Evolutionary conservation across 768 basidiomycete genomes (phyloP).

Genomic region (Boletus sensibilis): DNA sequence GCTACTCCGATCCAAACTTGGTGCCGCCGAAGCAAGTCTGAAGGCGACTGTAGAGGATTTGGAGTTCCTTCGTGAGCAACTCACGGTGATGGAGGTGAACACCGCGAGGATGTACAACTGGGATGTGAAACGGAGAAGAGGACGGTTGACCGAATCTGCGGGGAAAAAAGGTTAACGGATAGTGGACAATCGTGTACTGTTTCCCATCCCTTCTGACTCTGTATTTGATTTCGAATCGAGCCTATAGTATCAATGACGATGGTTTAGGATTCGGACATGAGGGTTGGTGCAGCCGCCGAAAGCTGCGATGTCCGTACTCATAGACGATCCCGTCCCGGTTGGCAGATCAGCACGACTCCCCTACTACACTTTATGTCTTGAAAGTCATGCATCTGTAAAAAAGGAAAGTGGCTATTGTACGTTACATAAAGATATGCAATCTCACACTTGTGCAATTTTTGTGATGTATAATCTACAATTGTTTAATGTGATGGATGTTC

Average conservation of each 20-base stretch:
- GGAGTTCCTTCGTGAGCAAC: slow-evolving; percentile 90
- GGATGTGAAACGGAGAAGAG: slow-evolving; percentile 84
- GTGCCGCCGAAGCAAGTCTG: slow-evolving; percentile 63
- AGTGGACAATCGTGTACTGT: neutral
- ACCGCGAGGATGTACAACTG: slow-evolving; percentile 95
- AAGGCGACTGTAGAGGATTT: slow-evolving; percentile 79
- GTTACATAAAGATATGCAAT: no score
- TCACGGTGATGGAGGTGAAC: slow-evolving; percentile 96
- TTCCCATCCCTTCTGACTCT: neutral
- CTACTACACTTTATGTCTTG: no score
- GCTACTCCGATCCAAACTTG: slow-evolving; percentile 73
- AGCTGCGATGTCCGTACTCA: no score
- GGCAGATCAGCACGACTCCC: no score
- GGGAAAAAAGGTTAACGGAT: slow-evolving; percentile 13
- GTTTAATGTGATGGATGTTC: no score
- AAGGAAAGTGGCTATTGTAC: no score
- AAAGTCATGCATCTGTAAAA: no score
- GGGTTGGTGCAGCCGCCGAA: no score
- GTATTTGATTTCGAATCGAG: neutral
- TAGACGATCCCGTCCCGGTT: no score
- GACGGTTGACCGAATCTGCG: slow-evolving; percentile 38
- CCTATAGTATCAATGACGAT: neutral
- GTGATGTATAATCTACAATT: no score
- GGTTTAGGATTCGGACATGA: no score
- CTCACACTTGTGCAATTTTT: no score